These are phyloP conservation scores for Dactylellina leptospora DNA, from an alignment of 2,329 filamentous ascomycete genomes.

Conservation along the genomic window DNA sequence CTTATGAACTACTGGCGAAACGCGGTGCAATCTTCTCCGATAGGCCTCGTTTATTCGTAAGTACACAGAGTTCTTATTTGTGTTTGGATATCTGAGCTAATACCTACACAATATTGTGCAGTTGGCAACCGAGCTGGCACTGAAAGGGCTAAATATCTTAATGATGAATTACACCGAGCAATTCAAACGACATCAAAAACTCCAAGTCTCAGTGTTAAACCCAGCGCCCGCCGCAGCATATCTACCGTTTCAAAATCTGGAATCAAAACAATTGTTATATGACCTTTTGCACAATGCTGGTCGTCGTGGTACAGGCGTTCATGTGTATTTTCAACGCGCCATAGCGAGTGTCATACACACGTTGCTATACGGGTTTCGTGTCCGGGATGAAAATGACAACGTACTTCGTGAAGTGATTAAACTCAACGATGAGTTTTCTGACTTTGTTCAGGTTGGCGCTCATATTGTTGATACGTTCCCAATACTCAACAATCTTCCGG, in stretches of 20 bases:
- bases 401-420: constrained; percentile 58
- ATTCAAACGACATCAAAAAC: constrained; percentile 58
- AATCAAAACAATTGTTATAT: constrained; percentile 58
- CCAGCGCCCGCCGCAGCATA: constrained; percentile 58
- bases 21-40: constrained; percentile 61
- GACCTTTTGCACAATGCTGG: constrained; percentile 59
- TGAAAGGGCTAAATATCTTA: neutral
- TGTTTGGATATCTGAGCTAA: neutral
- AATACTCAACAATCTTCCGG: constrained; percentile 58
- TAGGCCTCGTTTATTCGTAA: constrained; percentile 59
- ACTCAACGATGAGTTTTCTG: constrained; percentile 59
- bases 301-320: constrained; percentile 58
- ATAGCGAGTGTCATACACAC: constrained; percentile 61
- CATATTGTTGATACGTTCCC: constrained; percentile 59
- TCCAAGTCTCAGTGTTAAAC: constrained; percentile 54
- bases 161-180: constrained; percentile 33
- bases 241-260: constrained; percentile 56
- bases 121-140: neutral
- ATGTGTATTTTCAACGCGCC: constrained; percentile 61
- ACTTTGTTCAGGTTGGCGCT: constrained; percentile 59
- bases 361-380: constrained; percentile 60
- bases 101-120: constrained; percentile 55
- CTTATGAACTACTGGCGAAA: constrained; percentile 62
- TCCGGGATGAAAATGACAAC: constrained; percentile 59
- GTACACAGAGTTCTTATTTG: constrained; percentile 59